These are phyloP conservation scores for Mycena venus DNA, from an alignment of 768 basidiomycete species.

Conservation along the genomic window DNA sequence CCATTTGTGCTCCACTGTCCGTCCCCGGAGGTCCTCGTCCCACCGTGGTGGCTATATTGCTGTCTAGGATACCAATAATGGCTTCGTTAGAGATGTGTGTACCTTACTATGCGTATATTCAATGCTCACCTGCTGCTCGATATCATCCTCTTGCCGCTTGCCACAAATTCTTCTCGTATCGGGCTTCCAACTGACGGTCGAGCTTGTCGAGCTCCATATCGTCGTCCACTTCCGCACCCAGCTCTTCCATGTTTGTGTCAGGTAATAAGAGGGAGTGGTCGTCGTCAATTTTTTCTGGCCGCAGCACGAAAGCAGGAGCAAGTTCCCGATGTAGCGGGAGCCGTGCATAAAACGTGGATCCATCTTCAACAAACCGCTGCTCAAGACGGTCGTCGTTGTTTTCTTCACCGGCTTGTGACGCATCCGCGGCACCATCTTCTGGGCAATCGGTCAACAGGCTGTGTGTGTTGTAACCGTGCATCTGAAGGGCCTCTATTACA, in stretches of 20 bases:
- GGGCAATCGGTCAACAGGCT: neutral
- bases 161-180: slow-evolving; percentile 61
- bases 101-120: slow-evolving; percentile 13
- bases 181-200: slow-evolving; percentile 48
- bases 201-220: slow-evolving; percentile 56
- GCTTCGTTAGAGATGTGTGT: slow-evolving; percentile 10
- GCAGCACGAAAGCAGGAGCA: slow-evolving; percentile 37
- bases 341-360: slow-evolving; percentile 24
- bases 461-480: slow-evolving; percentile 2
- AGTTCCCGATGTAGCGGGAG: slow-evolving; percentile 42
- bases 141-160: slow-evolving; percentile 15
- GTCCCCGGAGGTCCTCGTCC: slow-evolving; percentile 68
- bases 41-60: slow-evolving; percentile 83
- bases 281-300: slow-evolving; percentile 13
- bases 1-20: slow-evolving; percentile 81
- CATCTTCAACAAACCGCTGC: slow-evolving; percentile 10
- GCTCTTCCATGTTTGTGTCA: slow-evolving; percentile 50
- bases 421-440: neutral
- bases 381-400: slow-evolving; percentile 17
- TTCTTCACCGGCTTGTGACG: neutral
- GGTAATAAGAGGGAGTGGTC: slow-evolving; percentile 36
- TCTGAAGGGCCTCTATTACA: slow-evolving; percentile 33
- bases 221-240: slow-evolving; percentile 55
- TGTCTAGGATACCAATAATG: slow-evolving; percentile 57
- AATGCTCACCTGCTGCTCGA: neutral